These are phyloP conservation scores for Coelastrella sp. DNA, from an alignment of 139 green algal species.

Conservation along the genomic window DNA sequence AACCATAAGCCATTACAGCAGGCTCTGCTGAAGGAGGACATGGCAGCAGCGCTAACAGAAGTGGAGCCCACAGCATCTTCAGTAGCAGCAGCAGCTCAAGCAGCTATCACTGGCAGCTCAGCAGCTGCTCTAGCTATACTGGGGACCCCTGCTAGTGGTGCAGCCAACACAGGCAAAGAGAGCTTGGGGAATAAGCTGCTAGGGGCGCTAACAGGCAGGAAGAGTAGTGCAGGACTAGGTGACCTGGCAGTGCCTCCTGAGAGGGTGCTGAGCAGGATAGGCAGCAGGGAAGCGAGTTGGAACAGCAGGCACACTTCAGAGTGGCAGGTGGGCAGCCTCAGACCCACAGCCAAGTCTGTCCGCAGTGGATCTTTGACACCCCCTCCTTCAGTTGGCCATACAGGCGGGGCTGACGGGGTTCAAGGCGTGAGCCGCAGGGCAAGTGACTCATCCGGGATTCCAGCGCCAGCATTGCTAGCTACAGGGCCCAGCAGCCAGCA, in stretches of 20 bases:
- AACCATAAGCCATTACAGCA: slow-evolving; percentile 17
- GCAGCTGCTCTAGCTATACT: background rate
- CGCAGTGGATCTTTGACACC: no score
- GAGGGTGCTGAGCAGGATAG: background rate
- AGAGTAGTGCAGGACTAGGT: background rate
- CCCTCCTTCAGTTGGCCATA: no score
- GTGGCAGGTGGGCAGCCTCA: no score
- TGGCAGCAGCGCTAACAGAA: slow-evolving; percentile 28
- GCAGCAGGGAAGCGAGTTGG: no score
- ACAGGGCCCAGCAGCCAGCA: no score
- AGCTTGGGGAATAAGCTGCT: background rate
- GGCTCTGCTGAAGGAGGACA: background rate
- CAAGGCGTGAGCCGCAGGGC: no score
- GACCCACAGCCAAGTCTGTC: no score
- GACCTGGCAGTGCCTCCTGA: background rate
- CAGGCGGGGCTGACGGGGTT: no score
- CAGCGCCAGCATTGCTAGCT: no score
- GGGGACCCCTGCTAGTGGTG: background rate
- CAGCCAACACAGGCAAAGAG: background rate
- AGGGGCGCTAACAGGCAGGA: background rate
- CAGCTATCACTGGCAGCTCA: background rate
- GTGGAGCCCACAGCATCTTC: background rate
- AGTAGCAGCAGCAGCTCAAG: slow-evolving; percentile 2
- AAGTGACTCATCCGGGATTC: no score
- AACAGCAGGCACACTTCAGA: no score